Base-by-base conservation (phyloP, 225 moss, liverwort and hornwort species). In the Polytrichum formosum region DNA sequence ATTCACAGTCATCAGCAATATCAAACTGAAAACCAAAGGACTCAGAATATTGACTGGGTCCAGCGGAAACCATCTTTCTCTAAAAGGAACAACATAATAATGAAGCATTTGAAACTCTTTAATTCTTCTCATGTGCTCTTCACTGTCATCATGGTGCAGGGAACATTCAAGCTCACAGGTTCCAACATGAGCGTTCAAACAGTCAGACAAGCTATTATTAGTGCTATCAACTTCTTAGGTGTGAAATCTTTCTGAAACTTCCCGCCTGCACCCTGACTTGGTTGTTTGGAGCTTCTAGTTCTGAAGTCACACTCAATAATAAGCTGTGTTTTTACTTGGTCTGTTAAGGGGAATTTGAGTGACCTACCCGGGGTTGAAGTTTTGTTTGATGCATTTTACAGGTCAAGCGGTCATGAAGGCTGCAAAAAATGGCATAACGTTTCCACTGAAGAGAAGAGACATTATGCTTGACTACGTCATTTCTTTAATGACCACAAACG, bases 391-490 rank as follows among this genome's bases (percentile, higher is more conserved):
- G 6, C 6, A 58, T 58, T 71, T 65, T 75, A 28, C 91, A 98
- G 97, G 97, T 33, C 90, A 98, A 83, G 97, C 97, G 27, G 97
- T 98, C 28, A 91, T 92, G 7, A 92, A 88, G 79, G 97, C 97
- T 68, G 78, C 90, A 85, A 83, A 88, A 6, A 90, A 91, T 75
- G 97, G 97, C 75, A 82, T 92, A 76, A 88, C 90, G 55, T 98
- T 98, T 18, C 94, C 94, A 54, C 75, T 98, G 76, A 98, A 80
- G 75, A 94, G 91, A 66, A 92, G 97, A 28, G 97, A 98, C 81
- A 90, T 87, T 78, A 92, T 98, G 87, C 77, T 94, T 79, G 94
- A 98, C 61, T 94, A 87, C 35, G 92, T 91, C 55, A 94, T 98
- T 80, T 85, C 97, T 67, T 83, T 98, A 29, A 98, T 98, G 97